A percentile compares a stretch with the other conserved stretches of the same genome.
Evolutionary conservation across 2,329 filamentous ascomycete genomes (phyloP).

Genomic region (Raffaelea ambrosiae): DNA sequence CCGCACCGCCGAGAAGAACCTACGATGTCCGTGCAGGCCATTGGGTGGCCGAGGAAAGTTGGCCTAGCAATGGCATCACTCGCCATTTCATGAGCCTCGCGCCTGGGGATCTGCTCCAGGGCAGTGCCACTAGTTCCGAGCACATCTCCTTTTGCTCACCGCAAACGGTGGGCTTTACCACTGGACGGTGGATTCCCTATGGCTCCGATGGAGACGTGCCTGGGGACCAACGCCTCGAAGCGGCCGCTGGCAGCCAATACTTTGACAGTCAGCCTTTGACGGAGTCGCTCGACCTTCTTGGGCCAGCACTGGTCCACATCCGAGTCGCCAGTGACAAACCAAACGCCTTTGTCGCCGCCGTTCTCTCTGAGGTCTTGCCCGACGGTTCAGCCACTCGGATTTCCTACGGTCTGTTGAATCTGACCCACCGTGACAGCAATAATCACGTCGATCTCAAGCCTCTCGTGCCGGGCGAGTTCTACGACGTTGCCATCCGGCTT

Average conservation of each 20-base stretch:
- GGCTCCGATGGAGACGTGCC: neutral
- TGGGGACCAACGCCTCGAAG: neutral
- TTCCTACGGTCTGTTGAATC: neutral
- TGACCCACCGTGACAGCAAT: neutral
- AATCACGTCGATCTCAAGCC: neutral
- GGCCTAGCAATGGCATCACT: neutral
- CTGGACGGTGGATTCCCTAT: neutral
- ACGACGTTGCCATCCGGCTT: neutral
- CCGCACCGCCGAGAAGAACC: neutral
- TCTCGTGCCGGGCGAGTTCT: neutral
- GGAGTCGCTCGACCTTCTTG: neutral
- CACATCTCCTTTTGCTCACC: neutral
- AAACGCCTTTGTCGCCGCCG: neutral
- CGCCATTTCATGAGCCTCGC: neutral
- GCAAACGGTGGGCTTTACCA: neutral
- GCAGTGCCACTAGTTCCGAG: neutral
- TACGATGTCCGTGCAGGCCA: neutral
- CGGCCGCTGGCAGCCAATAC: neutral
- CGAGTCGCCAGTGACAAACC: neutral
- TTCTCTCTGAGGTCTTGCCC: neutral
- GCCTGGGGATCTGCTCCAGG: neutral
- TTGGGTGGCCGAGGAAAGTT: neutral
- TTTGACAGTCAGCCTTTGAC: neutral
- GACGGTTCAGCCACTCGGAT: neutral
- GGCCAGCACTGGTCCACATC: neutral